A percentile compares a stretch with the other conserved stretches of the same genome.
Conservation (phyloP, 2,329 filamentous ascomycete genomes). For the Hypocrella siamensis region DNA sequence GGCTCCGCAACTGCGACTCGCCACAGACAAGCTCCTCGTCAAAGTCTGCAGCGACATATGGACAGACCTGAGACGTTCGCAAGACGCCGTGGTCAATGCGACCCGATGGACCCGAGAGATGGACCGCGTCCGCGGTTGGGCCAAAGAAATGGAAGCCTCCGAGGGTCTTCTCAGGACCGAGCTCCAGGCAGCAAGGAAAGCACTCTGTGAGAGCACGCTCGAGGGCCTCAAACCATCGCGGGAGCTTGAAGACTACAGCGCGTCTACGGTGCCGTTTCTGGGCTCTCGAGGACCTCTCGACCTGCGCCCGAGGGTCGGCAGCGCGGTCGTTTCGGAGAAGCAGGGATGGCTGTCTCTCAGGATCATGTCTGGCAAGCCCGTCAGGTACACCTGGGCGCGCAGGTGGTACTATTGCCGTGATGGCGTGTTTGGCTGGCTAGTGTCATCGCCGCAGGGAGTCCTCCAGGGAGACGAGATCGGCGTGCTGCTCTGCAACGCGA, state of each 20-base stretch:
- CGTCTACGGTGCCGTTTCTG: constrained; percentile 78
- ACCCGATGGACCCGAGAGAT: constrained; percentile 62
- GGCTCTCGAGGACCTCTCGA: constrained; percentile 54
- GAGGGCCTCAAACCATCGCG: constrained; percentile 62
- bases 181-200: constrained; percentile 59
- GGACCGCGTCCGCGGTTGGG: constrained; percentile 85
- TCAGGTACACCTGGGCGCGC: constrained; percentile 75
- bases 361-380: constrained; percentile 72
- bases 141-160: constrained; percentile 82
- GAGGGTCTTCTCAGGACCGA: constrained; percentile 73
- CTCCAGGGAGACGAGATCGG: constrained; percentile 94
- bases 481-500: constrained; percentile 82
- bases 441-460: constrained; percentile 72
- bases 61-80: constrained; percentile 63
- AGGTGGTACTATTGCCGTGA: constrained; percentile 94
- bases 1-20: constrained; percentile 69
- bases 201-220: constrained; percentile 68
- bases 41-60: constrained; percentile 74
- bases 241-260: constrained; percentile 83
- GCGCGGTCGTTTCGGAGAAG: constrained; percentile 52
- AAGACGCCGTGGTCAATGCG: constrained; percentile 50
- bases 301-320: constrained; percentile 37
- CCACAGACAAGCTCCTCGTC: constrained; percentile 75
- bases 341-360: constrained; percentile 89
- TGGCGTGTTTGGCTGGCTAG: constrained; percentile 89